A percentile compares a stretch with the other conserved stretches of the same genome.
phyloP scores from a whole-genome alignment of 768 basidiomycete genomes.

The Holtermannia corniformis region DNA sequence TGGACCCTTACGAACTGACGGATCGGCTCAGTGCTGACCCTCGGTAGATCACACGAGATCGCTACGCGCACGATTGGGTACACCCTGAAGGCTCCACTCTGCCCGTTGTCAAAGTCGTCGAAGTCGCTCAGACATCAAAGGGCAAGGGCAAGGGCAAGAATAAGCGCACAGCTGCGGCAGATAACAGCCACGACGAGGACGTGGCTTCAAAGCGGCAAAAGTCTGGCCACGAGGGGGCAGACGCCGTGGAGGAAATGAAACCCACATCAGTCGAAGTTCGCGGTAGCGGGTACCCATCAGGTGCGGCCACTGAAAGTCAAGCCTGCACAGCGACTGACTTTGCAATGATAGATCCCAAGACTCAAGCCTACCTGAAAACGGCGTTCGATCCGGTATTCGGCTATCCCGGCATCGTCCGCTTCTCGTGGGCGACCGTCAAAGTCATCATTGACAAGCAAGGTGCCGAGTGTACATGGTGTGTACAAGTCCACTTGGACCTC shows the following conservation, averaged over 20 bases:
- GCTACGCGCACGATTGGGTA: conserved; percentile 75
- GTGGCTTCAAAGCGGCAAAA: conserved; percentile 37
- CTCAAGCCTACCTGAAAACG: conserved; percentile 70
- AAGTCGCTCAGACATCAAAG: conserved; percentile 3
- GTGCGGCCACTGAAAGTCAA: conserved; percentile 44
- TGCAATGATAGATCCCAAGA: conserved; percentile 65
- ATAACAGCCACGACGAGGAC: too few relatives aligned
- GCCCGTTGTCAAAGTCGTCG: conserved; percentile 4
- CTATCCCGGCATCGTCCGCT: conserved; percentile 77
- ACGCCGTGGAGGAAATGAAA: conserved; percentile 15
- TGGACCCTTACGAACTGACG: conserved; percentile 30
- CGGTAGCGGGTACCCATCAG: conserved; percentile 87
- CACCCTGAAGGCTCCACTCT: conserved; percentile 25
- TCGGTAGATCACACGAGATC: conserved; percentile 59
- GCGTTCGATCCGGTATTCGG: conserved; percentile 83
- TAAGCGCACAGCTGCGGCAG: background rate
- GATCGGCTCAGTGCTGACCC: too few relatives aligned
- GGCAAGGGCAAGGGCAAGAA: conserved; percentile 40
- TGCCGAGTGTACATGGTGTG: conserved; percentile 70
- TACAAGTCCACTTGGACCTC: background rate
- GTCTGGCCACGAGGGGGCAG: conserved; percentile 37
- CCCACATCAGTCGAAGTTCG: conserved; percentile 43
- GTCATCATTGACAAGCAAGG: conserved; percentile 69
- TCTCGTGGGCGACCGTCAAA: conserved; percentile 93
- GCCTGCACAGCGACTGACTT: background rate